phyloP scores from a whole-genome alignment of 352 stramenopile species.

The Bremia lactucae region DNA sequence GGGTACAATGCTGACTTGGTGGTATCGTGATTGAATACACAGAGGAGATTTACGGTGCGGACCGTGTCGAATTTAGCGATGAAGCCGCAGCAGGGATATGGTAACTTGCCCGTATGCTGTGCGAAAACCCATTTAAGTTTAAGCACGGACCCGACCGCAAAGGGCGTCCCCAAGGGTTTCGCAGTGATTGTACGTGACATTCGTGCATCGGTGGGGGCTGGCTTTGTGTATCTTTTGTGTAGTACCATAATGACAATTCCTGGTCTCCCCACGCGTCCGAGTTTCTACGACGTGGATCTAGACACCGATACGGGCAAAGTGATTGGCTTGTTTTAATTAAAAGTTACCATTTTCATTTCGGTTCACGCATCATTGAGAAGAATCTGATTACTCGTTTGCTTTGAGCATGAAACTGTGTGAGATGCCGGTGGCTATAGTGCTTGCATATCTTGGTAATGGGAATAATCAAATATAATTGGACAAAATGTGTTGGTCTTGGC shows the following conservation, averaged over 20 bases:
- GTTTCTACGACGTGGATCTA: constrained; percentile 98
- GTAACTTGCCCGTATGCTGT: constrained; percentile 90
- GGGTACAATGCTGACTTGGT: constrained; percentile 1
- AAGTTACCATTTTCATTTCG: too few relatives aligned
- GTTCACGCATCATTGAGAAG: too few relatives aligned
- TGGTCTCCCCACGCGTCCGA: constrained; percentile 94
- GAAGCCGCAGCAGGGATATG: constrained; percentile 68
- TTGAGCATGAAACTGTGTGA: too few relatives aligned
- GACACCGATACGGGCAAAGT: constrained; percentile 91
- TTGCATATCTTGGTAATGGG: too few relatives aligned
- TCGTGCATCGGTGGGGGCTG: constrained; percentile 90
- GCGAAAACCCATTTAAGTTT: constrained; percentile 99
- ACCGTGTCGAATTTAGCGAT: constrained; percentile 91
- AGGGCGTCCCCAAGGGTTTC: constrained; percentile 92
- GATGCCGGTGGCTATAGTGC: too few relatives aligned
- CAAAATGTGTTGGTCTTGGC: too few relatives aligned
- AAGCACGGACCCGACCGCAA: constrained; percentile 88
- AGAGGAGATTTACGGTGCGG: constrained; percentile 95
- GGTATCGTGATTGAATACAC: not conserved
- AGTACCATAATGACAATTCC: constrained; percentile 99
- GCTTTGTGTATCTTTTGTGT: constrained; percentile 92
- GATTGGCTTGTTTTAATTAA: constrained; percentile 88
- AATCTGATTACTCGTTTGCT: too few relatives aligned
- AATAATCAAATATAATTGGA: too few relatives aligned
- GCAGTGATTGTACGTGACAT: constrained; percentile 92